Evolutionary conservation across 2,329 filamentous ascomycete genomes (phyloP).

Genomic region (Diaporthe ilicicola): DNA sequence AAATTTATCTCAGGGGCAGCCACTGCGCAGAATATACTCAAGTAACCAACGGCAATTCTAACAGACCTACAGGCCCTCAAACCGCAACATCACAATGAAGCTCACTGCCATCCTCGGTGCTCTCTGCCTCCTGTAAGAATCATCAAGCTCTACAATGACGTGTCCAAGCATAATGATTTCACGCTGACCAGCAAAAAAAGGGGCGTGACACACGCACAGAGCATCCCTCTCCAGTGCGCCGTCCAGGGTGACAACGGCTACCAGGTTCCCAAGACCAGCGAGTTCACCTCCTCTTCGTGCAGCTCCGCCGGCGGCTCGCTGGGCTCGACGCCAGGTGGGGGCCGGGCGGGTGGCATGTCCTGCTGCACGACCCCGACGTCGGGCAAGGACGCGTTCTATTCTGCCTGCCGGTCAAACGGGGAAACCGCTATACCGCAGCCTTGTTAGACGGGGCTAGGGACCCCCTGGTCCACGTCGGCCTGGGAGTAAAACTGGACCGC

Average conservation of each 20-base stretch:
- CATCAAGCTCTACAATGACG: background rate
- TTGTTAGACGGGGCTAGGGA: background rate
- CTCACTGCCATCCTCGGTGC: background rate
- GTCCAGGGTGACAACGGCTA: background rate
- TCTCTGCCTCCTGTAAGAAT: background rate
- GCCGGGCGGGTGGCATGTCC: background rate
- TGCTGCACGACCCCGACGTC: background rate
- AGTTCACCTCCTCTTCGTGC: background rate
- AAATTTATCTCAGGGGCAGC: too few relatives aligned
- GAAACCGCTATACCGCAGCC: background rate
- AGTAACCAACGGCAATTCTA: background rate
- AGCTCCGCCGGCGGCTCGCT: background rate
- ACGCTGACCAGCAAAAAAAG: background rate
- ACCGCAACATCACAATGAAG: background rate
- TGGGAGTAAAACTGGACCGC: background rate
- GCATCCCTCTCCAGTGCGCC: background rate
- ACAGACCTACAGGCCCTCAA: background rate
- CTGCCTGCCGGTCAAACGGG: background rate
- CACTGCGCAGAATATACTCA: too few relatives aligned
- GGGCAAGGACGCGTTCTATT: background rate
- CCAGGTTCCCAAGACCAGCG: background rate
- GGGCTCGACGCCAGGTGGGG: background rate
- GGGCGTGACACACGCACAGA: background rate
- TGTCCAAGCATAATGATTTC: background rate
- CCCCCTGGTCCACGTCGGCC: fast-evolving